Evolutionary conservation across 2,329 filamentous ascomycete genomes (phyloP).

Genomic region (Epichloe aotearoae): DNA sequence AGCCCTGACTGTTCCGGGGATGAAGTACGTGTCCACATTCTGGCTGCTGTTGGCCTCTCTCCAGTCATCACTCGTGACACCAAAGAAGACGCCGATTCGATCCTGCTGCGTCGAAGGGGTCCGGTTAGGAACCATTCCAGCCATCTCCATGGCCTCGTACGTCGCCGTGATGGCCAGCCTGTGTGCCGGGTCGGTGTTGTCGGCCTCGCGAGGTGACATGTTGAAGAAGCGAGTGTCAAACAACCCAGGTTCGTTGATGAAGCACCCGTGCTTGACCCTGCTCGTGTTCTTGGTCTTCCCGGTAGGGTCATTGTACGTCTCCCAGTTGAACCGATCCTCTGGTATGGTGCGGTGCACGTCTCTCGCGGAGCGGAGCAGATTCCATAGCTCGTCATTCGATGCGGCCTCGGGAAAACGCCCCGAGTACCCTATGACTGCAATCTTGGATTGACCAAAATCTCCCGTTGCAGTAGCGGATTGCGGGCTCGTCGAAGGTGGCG

Average conservation of each 20-base stretch:
- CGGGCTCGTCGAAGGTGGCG: too few relatives aligned
- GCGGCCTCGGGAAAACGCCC: constrained; percentile 27
- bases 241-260: constrained; percentile 51
- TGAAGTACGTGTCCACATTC: constrained; percentile 45
- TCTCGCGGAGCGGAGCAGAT: constrained; percentile 41
- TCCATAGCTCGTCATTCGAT: constrained; percentile 35
- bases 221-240: constrained; percentile 70
- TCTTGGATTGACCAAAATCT: not conserved
- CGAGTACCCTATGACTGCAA: constrained; percentile 61
- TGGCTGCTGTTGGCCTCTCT: constrained; percentile 64
- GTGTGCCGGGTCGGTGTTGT: constrained; percentile 62
- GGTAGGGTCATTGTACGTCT: constrained; percentile 51
- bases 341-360: constrained; percentile 51
- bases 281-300: constrained; percentile 54
- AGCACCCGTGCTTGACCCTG: constrained; percentile 56
- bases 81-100: constrained; percentile 61
- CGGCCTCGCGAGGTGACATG: constrained; percentile 63
- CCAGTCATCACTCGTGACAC: constrained; percentile 67
- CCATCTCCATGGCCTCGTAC: constrained; percentile 67
- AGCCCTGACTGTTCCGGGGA: constrained; percentile 36
- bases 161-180: constrained; percentile 57
- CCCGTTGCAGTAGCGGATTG: too few relatives aligned
- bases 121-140: constrained; percentile 31
- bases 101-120: constrained; percentile 35
- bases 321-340: constrained; percentile 49